A percentile compares a stretch with the other conserved stretches of the same genome.
phyloP scores from a whole-genome alignment of 129 eudicot species.

The Flaveria bidentis region DNA sequence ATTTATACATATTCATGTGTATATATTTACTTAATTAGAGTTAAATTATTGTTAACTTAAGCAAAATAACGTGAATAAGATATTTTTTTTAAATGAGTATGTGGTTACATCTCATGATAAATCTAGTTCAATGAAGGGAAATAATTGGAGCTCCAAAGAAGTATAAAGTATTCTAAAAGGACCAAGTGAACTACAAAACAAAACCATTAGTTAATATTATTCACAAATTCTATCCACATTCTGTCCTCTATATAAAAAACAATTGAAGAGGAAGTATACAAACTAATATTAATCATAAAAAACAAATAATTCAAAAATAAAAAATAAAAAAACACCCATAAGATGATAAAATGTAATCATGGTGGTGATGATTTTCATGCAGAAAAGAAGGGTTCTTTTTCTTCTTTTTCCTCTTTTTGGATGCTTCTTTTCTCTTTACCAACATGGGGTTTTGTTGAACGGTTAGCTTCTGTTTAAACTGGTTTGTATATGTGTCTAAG shows the following conservation, averaged over 20 bases:
- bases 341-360: conserved; percentile 36
- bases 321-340: conserved; percentile 13
- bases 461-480: conserved; percentile 54
- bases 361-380: conserved; percentile 51
- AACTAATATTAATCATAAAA: conserved; percentile 19
- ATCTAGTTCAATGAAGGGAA: not conserved
- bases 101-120: too few relatives aligned
- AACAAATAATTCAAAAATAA: conserved; percentile 22
- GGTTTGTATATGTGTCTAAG: conserved; percentile 38
- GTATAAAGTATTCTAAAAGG: not conserved
- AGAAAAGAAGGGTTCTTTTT: conserved; percentile 41
- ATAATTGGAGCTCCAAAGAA: not conserved
- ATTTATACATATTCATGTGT: too few relatives aligned
- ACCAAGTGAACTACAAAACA: conserved; percentile 21
- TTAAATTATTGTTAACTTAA: too few relatives aligned
- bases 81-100: too few relatives aligned
- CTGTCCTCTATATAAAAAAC: conserved; percentile 29
- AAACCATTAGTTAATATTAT: conserved; percentile 26
- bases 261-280: conserved; percentile 20
- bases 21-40: too few relatives aligned
- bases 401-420: conserved; percentile 30
- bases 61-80: too few relatives aligned
- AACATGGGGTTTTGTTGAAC: conserved; percentile 58
- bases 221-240: conserved; percentile 34
- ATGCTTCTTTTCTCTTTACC: conserved; percentile 50